These are phyloP conservation scores for Didymella pinodella DNA, from an alignment of 2,329 filamentous ascomycete genomes.

Conservation along the genomic window DNA sequence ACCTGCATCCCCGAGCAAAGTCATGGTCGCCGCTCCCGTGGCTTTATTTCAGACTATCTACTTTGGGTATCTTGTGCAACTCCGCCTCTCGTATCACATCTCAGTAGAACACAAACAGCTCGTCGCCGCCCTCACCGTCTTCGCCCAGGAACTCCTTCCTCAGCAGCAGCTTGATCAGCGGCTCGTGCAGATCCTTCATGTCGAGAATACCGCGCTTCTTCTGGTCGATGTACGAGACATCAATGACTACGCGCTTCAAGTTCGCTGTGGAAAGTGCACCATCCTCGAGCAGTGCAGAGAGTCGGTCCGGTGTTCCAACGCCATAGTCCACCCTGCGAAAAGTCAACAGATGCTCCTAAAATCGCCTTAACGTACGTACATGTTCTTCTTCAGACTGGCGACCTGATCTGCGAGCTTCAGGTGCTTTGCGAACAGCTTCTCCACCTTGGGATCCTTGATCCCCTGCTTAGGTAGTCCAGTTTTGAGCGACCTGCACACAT, in stretches of 20 bases:
- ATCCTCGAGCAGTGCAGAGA: conserved; percentile 84
- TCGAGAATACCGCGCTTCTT: conserved; percentile 95
- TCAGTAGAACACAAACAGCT: conserved; percentile 47
- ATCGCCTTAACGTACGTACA: conserved; percentile 46
- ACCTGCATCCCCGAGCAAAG: not conserved
- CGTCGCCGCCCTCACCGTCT: conserved; percentile 37
- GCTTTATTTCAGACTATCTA: conserved; percentile 5
- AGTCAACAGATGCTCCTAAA: not conserved
- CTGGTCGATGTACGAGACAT: conserved; percentile 90
- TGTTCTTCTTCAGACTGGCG: conserved; percentile 71
- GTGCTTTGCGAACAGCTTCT: conserved; percentile 97
- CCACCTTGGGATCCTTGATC: conserved; percentile 74
- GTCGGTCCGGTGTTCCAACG: conserved; percentile 84
- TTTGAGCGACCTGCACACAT: conserved; percentile 82
- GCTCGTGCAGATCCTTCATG: conserved; percentile 90
- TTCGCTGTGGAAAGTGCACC: conserved; percentile 74
- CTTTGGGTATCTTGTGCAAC: conserved; percentile 22
- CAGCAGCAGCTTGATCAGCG: conserved; percentile 77
- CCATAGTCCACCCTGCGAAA: conserved; percentile 77
- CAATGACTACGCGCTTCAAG: conserved; percentile 82
- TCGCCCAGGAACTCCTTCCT: conserved; percentile 69
- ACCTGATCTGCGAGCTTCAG: conserved; percentile 93
- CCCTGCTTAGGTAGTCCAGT: conserved; percentile 54
- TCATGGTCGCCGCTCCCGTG: not conserved
- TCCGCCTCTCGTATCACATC: conserved; percentile 3